Evolutionary conservation across 2,329 filamentous ascomycete species (phyloP).

Genomic region (Epichloe elymi): DNA sequence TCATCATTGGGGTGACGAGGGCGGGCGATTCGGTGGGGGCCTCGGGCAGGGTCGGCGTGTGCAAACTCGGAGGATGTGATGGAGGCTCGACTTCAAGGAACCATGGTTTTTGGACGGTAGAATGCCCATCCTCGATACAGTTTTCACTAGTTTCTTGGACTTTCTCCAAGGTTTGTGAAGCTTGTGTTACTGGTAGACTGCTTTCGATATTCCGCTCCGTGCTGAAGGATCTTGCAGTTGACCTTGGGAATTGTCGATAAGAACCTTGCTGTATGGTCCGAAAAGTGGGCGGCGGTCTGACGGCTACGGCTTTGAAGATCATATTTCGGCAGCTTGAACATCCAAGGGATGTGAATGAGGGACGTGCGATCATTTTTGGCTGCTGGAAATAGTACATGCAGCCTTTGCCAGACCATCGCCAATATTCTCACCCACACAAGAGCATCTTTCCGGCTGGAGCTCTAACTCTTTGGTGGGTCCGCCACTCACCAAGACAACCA

Average conservation of each 20-base stretch:
- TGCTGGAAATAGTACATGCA: background rate
- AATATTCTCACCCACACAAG: background rate
- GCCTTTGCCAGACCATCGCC: background rate
- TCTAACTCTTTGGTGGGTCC: conserved; percentile 3
- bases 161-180: conserved; percentile 7
- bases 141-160: conserved; percentile 17
- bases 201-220: conserved; percentile 6
- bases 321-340: conserved; percentile 19
- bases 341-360: conserved; percentile 15
- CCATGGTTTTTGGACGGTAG: conserved; percentile 47
- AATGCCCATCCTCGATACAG: background rate
- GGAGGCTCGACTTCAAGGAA: conserved; percentile 66
- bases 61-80: conserved; percentile 34
- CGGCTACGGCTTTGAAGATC: conserved; percentile 17
- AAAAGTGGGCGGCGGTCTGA: conserved; percentile 11
- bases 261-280: conserved; percentile 12
- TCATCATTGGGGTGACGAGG: conserved; percentile 57
- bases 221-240: conserved; percentile 14
- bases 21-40: conserved; percentile 55
- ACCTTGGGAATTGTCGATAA: conserved; percentile 8
- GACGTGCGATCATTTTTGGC: conserved; percentile 18
- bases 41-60: conserved; percentile 35
- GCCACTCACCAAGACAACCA: background rate
- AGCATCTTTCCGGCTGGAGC: background rate
- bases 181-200: conserved; percentile 9